A percentile compares a stretch with the other conserved stretches of the same genome.
These are phyloP conservation scores for Mortierella polycephala DNA, from an alignment of 371 early-diverging fungal genomes.

Conservation along the genomic window DNA sequence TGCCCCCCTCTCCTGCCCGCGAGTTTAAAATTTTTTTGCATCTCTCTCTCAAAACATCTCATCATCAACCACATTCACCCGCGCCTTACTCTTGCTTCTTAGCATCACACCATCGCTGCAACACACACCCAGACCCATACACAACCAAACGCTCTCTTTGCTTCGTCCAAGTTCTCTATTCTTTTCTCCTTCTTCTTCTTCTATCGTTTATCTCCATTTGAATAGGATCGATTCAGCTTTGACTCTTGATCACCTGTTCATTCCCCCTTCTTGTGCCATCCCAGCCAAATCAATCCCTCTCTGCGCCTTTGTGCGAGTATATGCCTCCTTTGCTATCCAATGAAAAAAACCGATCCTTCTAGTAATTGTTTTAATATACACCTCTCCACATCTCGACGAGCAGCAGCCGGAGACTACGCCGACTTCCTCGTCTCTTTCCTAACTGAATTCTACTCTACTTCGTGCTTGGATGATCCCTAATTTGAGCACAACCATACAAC, in stretches of 20 bases:
- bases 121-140: too few relatives aligned
- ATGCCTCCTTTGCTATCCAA: slow-evolving; percentile 53
- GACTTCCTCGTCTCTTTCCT: slow-evolving; percentile 39
- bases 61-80: too few relatives aligned
- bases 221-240: slow-evolving; percentile 35
- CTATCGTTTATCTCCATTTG: slow-evolving; percentile 3
- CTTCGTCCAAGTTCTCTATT: neutral
- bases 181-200: neutral
- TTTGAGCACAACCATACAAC: slow-evolving; percentile 16
- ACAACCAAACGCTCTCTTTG: neutral
- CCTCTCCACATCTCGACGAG: slow-evolving; percentile 42
- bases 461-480: slow-evolving; percentile 44
- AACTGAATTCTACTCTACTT: slow-evolving; percentile 42
- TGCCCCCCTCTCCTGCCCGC: too few relatives aligned
- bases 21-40: too few relatives aligned
- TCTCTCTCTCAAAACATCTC: too few relatives aligned
- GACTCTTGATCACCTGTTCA: slow-evolving; percentile 27
- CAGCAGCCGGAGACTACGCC: slow-evolving; percentile 36
- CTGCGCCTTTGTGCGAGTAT: slow-evolving; percentile 36
- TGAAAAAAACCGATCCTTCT: slow-evolving; percentile 50
- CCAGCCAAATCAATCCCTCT: slow-evolving; percentile 4
- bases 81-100: too few relatives aligned
- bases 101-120: too few relatives aligned
- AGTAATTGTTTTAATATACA: slow-evolving; percentile 33
- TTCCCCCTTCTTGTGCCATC: neutral